Evolutionary conservation across 495 filamentous ascomycete species (phyloP), one percentile per base, ranked within the genome.

Genomic region (Polyplosphaeria fusca): DNA sequence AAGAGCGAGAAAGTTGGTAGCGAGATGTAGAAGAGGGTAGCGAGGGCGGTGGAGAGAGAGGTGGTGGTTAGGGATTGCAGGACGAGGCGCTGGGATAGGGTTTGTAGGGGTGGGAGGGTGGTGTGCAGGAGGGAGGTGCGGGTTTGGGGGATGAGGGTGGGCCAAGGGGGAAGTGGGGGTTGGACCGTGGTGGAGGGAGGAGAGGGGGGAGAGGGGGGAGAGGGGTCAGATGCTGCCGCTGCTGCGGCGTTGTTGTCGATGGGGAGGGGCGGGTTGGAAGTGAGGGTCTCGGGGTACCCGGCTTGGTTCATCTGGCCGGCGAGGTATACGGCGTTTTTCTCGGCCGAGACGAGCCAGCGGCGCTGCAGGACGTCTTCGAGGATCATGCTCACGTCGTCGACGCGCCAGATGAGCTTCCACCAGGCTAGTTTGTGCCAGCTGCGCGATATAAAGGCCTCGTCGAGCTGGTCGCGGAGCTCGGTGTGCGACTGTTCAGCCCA

Each of bases 331-430:
- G 87, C 73, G 47, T 79, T 80, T 52, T 82, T 83, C 66, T 96
- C 91, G 0, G 91, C 83, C 14, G 78, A 75, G 2, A 78, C 76
- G 2, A 98, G 79, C 70, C 91, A 96, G n/a, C 77, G 76, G 43
- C 76, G 78, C 30, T 81, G 77, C 2, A 96, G 70, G 48, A 96
- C 82, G 55, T 94, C 87, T 2, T 83, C 82, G 1, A 86, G 80
- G 42, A 93, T 82, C 78, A 88, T 85, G 25, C 79, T 77, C 35
- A 98, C 89, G 61, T 97, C 92, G 68, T 97, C 93, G 41, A 89
- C 88, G 12, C 86, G 84, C 89, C 90, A 96, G 65, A 95, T 85
- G 12, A 98, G 81, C 67, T 94, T 95, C 88, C 88, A 97, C 93
- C 92, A 98, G 9, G 80, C 78, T 1, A 95, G 74, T 16, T 82